Evolutionary conservation across 2,329 filamentous ascomycete genomes (phyloP).

Genomic region (Aurifilum marmelostoma): DNA sequence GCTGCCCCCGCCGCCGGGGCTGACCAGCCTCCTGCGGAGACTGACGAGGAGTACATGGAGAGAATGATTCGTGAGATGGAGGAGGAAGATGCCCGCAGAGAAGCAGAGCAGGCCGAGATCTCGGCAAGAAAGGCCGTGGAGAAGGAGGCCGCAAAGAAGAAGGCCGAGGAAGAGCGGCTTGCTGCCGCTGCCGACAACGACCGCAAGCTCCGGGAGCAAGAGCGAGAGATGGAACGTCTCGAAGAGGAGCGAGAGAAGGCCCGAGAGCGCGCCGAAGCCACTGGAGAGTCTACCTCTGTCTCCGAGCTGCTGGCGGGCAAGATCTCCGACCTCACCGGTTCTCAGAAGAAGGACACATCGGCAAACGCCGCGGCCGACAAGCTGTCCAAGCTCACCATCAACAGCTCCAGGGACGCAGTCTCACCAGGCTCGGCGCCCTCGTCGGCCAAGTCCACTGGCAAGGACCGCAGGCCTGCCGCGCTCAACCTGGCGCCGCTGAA

Average conservation of each 20-base stretch:
- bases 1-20: constrained; percentile 34
- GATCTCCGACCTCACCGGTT: constrained; percentile 41
- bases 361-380: constrained; percentile 47
- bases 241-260: constrained; percentile 71
- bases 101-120: constrained; percentile 51
- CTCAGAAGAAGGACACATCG: constrained; percentile 50
- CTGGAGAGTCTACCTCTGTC: constrained; percentile 51
- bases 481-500: constrained; percentile 85
- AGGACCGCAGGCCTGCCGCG: constrained; percentile 76
- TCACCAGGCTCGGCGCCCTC: constrained; percentile 29
- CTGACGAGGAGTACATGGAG: constrained; percentile 57
- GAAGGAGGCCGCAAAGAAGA: constrained; percentile 50
- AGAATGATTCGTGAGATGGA: constrained; percentile 66
- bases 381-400: constrained; percentile 55
- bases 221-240: constrained; percentile 71
- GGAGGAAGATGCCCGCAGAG: constrained; percentile 54
- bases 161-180: constrained; percentile 47
- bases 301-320: constrained; percentile 55
- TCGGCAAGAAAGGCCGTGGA: constrained; percentile 47
- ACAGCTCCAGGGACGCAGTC: constrained; percentile 31
- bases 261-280: constrained; percentile 54
- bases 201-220: constrained; percentile 71
- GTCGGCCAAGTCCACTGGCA: constrained; percentile 47
- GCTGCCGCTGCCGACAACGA: constrained; percentile 60
- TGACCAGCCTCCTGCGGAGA: constrained; percentile 38